A percentile compares a stretch with the other conserved stretches of the same genome.
Evolutionary conservation across 2,329 filamentous ascomycete genomes (phyloP).

Genomic region (Fusarium sublunatum): DNA sequence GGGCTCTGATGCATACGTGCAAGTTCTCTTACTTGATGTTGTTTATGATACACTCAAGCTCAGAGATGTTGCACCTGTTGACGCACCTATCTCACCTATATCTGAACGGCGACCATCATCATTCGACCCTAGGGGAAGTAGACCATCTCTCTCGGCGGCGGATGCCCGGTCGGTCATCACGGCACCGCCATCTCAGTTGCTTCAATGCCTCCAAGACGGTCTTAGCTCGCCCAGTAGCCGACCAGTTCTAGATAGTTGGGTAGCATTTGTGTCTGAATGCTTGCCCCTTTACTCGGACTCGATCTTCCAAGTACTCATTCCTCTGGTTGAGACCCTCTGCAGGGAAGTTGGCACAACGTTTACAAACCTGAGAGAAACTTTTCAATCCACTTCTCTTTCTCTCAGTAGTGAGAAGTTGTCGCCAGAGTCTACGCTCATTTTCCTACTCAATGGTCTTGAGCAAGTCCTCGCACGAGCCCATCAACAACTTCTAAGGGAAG

Average conservation of each 20-base stretch:
- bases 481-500: slow-evolving; percentile 81
- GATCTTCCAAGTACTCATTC: slow-evolving; percentile 91
- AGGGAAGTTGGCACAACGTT: slow-evolving; percentile 80
- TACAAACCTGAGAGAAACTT: slow-evolving; percentile 73
- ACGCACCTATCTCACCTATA: slow-evolving; percentile 57
- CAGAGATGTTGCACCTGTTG: slow-evolving; percentile 57
- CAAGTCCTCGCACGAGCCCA: slow-evolving; percentile 89
- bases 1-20: slow-evolving; percentile 74
- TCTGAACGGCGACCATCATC: slow-evolving; percentile 60
- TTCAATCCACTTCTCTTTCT: slow-evolving; percentile 54
- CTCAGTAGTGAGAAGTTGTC: slow-evolving; percentile 42
- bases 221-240: slow-evolving; percentile 80
- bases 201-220: slow-evolving; percentile 85
- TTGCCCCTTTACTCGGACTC: slow-evolving; percentile 84
- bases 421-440: slow-evolving; percentile 80
- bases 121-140: slow-evolving; percentile 55
- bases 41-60: slow-evolving; percentile 79
- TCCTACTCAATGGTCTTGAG: slow-evolving; percentile 92
- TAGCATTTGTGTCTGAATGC: slow-evolving; percentile 83
- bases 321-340: slow-evolving; percentile 90
- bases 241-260: slow-evolving; percentile 89
- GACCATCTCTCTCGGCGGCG: slow-evolving; percentile 52
- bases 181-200: slow-evolving; percentile 74
- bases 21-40: slow-evolving; percentile 82
- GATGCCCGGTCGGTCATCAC: slow-evolving; percentile 42